phyloP scores from a whole-genome alignment of 23 red algal species.

The Agarophyton chilense region DNA sequence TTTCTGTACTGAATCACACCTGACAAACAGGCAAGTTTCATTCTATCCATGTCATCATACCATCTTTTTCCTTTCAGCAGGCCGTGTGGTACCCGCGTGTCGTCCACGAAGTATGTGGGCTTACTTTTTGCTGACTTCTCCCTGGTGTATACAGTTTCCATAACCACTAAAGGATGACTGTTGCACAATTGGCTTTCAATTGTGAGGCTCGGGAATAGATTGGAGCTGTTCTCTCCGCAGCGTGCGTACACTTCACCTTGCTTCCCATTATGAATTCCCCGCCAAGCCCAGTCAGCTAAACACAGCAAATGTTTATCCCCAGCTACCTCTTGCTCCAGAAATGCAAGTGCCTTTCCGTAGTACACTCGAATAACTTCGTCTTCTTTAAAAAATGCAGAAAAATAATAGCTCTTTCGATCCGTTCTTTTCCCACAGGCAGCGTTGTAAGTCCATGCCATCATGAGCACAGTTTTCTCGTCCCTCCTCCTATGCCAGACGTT shows the following conservation, averaged over 20 bases:
- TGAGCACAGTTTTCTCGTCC: neutral
- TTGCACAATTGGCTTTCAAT: neutral
- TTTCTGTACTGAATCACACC: too few relatives aligned
- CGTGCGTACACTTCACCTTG: neutral
- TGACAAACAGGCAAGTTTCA: too few relatives aligned
- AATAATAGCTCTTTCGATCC: neutral
- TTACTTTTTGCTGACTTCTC: too few relatives aligned
- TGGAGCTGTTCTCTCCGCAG: neutral
- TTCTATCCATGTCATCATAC: too few relatives aligned
- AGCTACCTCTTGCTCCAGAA: neutral
- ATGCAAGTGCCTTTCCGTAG: neutral
- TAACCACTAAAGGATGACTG: neutral
- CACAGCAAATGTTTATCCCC: neutral
- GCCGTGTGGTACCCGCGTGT: neutral
- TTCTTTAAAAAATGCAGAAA: neutral
- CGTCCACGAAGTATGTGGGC: conserved; percentile 4
- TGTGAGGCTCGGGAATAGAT: neutral
- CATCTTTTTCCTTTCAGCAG: neutral
- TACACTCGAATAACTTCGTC: neutral
- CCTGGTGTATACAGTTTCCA: neutral
- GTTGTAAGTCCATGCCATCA: neutral
- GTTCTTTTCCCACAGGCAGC: neutral
- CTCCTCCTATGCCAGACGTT: neutral
- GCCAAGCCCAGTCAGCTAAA: neutral
- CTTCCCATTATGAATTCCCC: neutral